Base-by-base conservation (phyloP, 305 asterid species). In the Fraxinus sp. region DNA sequence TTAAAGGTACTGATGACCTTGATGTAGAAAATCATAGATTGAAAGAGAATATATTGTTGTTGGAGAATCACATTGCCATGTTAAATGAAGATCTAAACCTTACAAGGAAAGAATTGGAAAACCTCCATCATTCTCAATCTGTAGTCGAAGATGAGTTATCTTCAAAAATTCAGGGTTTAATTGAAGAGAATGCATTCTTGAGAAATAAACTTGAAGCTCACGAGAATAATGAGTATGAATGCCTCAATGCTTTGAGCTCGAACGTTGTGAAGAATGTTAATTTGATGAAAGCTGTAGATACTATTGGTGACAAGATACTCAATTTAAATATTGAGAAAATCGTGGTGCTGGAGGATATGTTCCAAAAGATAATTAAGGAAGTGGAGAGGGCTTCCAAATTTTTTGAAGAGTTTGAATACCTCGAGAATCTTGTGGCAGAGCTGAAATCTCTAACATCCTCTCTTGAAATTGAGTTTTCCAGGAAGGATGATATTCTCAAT, bases 401-500 rank as follows among this genome's bases (percentile, higher is more conserved):
- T 76, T 28, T 87, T 84, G 90, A 88, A 72, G 95, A 92, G 84
- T 77, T 93, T 68, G 92, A 94, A 75, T 76, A 35, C 70, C 77
- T 92, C 85, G 94, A 89, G 89, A 92, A 88, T 84, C 89, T 89
- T 79, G 91, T 92, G 7, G 52, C 82, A 82, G 91, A 90, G 87
- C 81, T 93, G 83, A 89, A 88, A 85, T 88, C 94, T 57, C 90
- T 91, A 83, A 82, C 84, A 78, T 62, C 13, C 49, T 79, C 91
- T 81, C 85, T 93, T 81, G 88, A 86, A 79, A 79, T 81, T 82
- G 97, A 97, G 88, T 81, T 92, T 85, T 85, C 80, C 9, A 92
- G 99, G 89, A 97, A 94, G 88, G 99, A 94, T 88, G 95, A 92
- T 76, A 84, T 97, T 84, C 90, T 94, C 83, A 91, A 91, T 33